Conservation (phyloP, 2,329 filamentous ascomycete genomes). For the Phialophora expanda region DNA sequence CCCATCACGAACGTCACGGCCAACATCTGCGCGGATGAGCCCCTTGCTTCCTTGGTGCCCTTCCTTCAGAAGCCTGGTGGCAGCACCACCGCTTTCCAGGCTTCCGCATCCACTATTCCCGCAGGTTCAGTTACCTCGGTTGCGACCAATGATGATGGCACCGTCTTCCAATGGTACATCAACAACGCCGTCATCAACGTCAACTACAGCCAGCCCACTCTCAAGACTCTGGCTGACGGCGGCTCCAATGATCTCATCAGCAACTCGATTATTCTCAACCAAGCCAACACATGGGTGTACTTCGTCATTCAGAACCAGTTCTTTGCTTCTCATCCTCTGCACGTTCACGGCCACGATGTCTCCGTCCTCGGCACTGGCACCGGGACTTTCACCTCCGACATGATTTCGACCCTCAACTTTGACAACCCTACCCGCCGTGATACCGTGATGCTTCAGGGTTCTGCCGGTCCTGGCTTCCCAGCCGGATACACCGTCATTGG, state of each 20-base stretch:
- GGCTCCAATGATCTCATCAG: constrained; percentile 26
- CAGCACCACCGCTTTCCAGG: constrained; percentile 39
- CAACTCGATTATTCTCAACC: constrained; percentile 33
- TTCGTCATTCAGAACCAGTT: constrained; percentile 40
- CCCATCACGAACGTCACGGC: constrained; percentile 33
- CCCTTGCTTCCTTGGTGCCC: constrained; percentile 40
- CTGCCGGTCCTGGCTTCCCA: constrained; percentile 26
- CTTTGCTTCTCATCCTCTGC: constrained; percentile 63
- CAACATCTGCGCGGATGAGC: constrained; percentile 41
- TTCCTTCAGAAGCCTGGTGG: constrained; percentile 38
- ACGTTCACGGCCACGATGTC: constrained; percentile 75
- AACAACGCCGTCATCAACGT: constrained; percentile 45
- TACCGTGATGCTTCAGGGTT: constrained; percentile 49
- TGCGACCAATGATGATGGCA: constrained; percentile 37
- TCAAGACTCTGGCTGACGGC: constrained; percentile 32
- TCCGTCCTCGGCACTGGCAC: constrained; percentile 61
- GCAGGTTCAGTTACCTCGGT: constrained; percentile 35
- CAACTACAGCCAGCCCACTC: constrained; percentile 43
- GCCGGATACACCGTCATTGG: constrained; percentile 67
- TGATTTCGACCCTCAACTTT: constrained; percentile 66
- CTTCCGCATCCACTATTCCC: constrained; percentile 37
- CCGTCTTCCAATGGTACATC: constrained; percentile 45
- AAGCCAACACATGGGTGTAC: constrained; percentile 37
- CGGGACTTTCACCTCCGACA: constrained; percentile 48
- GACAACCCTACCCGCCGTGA: constrained; percentile 69